Evolutionary conservation across 2,329 filamentous ascomycete genomes (phyloP).

Genomic region (Botrytis aclada): DNA sequence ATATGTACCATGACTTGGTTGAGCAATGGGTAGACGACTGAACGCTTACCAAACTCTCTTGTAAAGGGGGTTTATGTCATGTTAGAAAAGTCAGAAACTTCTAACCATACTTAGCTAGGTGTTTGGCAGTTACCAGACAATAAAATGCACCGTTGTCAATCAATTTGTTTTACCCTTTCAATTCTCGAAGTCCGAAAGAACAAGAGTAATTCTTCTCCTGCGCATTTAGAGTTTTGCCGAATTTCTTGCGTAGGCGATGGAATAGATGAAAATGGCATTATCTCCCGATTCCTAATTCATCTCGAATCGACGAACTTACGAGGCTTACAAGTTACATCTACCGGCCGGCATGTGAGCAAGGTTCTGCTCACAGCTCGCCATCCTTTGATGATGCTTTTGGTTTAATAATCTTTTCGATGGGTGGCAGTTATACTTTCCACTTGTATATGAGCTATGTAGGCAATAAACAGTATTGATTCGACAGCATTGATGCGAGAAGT

Average conservation of each 20-base stretch:
- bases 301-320: slow-evolving; percentile 11
- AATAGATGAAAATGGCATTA: slow-evolving; percentile 1
- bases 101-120: background rate
- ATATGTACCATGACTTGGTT: background rate
- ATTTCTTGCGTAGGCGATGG: slow-evolving; percentile 21
- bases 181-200: background rate
- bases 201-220: background rate
- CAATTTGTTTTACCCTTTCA: background rate
- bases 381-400: background rate
- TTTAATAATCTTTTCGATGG: background rate
- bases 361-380: slow-evolving; percentile 5
- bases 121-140: background rate
- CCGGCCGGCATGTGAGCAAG: slow-evolving; percentile 17
- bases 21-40: background rate
- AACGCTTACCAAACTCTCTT: background rate
- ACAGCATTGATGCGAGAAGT: background rate
- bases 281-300: slow-evolving; percentile 18
- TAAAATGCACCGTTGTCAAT: background rate
- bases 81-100: background rate
- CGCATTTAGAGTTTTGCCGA: slow-evolving; percentile 13
- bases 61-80: slow-evolving; percentile 9
- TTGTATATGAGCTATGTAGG: background rate
- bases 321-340: slow-evolving; percentile 14
- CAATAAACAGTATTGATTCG: background rate
- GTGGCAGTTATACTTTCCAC: background rate